These are phyloP conservation scores for Leishmania major DNA, from an alignment of 208 protist species.

Conservation along the genomic window DNA sequence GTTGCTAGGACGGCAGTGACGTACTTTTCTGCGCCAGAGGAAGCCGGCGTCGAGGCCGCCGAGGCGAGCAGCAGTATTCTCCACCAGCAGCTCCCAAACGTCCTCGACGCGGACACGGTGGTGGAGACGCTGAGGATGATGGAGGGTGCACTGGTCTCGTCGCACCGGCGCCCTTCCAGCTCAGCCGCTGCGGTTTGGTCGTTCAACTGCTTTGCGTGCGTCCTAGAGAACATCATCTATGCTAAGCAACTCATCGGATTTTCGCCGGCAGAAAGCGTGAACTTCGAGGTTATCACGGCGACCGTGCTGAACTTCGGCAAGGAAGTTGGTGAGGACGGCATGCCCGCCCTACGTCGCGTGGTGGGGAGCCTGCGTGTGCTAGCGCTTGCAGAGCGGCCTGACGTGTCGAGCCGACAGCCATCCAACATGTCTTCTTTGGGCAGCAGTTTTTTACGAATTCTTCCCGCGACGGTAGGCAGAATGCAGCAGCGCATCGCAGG, in stretches of 20 bases:
- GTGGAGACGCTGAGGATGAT: conserved; percentile 21
- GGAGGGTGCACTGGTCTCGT: conserved; percentile 19
- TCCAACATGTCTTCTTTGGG: conserved; percentile 7
- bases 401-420: conserved; percentile 5
- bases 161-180: conserved; percentile 16
- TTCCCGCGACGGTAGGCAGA: conserved; percentile 31
- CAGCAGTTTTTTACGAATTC: conserved; percentile 28
- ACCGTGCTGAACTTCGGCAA: conserved; percentile 37
- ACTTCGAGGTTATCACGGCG: conserved; percentile 37
- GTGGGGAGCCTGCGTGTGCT: conserved; percentile 29
- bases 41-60: conserved; percentile 25
- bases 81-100: conserved; percentile 32
- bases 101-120: conserved; percentile 16
- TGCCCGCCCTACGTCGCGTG: conserved; percentile 25
- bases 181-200: conserved; percentile 15
- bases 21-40: conserved; percentile 22
- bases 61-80: conserved; percentile 25
- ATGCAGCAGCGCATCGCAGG: conserved; percentile 30
- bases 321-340: conserved; percentile 19
- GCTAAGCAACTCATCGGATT: conserved; percentile 38
- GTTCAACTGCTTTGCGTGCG: conserved; percentile 33
- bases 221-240: conserved; percentile 44
- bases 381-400: conserved; percentile 27
- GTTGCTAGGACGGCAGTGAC: conserved; percentile 24
- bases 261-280: conserved; percentile 33